A percentile compares a stretch with the other conserved stretches of the same genome.
Conservation (phyloP, 768 basidiomycete genomes). For the Mycena latifolia region DNA sequence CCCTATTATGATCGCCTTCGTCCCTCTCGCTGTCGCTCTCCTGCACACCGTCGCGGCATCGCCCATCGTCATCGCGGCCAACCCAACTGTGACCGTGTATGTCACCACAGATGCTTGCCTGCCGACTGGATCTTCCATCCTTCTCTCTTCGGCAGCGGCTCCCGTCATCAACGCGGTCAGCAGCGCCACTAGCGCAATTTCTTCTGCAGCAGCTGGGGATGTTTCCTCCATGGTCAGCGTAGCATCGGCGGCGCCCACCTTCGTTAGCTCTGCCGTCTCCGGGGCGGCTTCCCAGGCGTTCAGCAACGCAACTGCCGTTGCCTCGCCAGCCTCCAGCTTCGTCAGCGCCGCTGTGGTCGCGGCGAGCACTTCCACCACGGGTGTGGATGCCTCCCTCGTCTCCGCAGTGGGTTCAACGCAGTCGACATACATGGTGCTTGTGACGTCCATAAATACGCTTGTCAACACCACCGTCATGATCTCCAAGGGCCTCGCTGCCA, state of each 20-base stretch:
- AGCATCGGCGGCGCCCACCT: not conserved
- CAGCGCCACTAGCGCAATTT: not conserved
- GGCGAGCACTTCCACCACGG: not conserved
- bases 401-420: not conserved
- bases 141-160: not conserved
- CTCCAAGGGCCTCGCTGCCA: not conserved
- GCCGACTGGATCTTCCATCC: not conserved
- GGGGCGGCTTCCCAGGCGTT: not conserved
- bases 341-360: not conserved
- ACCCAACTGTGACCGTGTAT: not conserved
- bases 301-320: not conserved
- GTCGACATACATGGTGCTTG: not conserved
- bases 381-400: not conserved
- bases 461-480: not conserved
- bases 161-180: not conserved
- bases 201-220: not conserved
- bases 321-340: not conserved
- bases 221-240: not conserved
- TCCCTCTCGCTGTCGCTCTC: slow-evolving; percentile 1
- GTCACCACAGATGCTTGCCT: not conserved
- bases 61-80: not conserved
- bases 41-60: not conserved
- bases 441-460: not conserved
- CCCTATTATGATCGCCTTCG: not conserved
- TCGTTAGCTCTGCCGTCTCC: not conserved